Evolutionary conservation across 345 rosid genomes (phyloP).

Genomic region (Euphorbia peplus): DNA sequence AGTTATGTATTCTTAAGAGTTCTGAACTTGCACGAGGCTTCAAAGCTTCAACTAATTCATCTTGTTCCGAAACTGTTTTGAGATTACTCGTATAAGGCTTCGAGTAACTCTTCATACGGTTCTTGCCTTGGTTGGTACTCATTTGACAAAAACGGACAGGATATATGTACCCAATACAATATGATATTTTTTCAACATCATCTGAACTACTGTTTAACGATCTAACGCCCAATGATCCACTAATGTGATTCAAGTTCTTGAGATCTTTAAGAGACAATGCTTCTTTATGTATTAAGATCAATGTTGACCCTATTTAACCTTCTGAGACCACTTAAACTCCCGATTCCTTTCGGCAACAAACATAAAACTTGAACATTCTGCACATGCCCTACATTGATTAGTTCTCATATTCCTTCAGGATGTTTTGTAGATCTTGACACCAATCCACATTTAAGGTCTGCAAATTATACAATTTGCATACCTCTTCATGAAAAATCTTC

Average conservation of each 20-base stretch:
- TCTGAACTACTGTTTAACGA: too few species aligned
- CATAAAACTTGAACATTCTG: background rate
- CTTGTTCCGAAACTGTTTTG: background rate
- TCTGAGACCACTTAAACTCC: background rate
- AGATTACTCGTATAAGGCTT: too few species aligned
- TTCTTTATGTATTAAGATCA: background rate
- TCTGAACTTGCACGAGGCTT: background rate
- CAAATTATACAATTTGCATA: background rate
- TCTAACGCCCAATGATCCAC: background rate
- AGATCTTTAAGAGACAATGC: background rate
- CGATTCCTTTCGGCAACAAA: background rate
- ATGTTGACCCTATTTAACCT: background rate
- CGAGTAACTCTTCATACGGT: background rate
- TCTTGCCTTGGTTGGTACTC: too few species aligned
- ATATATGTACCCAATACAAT: background rate
- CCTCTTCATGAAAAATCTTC: slow-evolving; percentile 1
- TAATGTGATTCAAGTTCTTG: background rate
- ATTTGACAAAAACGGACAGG: background rate
- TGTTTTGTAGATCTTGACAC: background rate
- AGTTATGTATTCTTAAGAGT: background rate
- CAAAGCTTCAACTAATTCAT: background rate
- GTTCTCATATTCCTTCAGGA: background rate
- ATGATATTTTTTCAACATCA: background rate
- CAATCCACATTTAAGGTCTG: background rate
- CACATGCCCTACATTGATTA: background rate